Base-by-base conservation (phyloP, 768 basidiomycete genomes). In the Trametes villosa region DNA sequence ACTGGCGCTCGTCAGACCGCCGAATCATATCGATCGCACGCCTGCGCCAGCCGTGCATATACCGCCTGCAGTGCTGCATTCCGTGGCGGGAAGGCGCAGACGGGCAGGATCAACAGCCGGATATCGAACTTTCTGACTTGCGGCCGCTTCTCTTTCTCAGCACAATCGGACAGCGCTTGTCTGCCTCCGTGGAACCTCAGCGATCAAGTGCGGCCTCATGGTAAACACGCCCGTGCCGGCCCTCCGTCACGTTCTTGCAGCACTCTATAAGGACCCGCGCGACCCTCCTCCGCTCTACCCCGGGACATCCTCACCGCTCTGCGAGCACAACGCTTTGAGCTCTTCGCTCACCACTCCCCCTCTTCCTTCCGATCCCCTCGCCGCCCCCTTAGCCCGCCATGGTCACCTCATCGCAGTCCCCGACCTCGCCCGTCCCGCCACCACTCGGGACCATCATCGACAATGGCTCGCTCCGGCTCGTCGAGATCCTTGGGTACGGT, bases 401-500 rank as follows among this genome's bases (percentile, higher is more conserved):
- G 68, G 65, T 67, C 57, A 67, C 65, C 62, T 68, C 72, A 53
- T 63, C 74, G 36, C 71, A 70, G 59, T 66, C 73, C 50, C 65
- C 77, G 45, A 65, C 70, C 63, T 75, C 76, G 31, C 86, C 86
- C 47, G 76, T 81, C 64, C 75, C 79, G 63, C 80, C 80, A 34
- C 71, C 78, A 63, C 76, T 90, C 62, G 95, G 95, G 45, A 87
- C 88, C 63, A 75, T 85, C 71, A 92, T 98, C 79, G 93, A 96
- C 81, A 81, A 85, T 64, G 88, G 86, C 66, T 78, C 85, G 49
- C 85, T 98, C 59, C 84, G 94, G 74, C 87, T 98, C 61, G 84
- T 91, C 67, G 86, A 91, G 68, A 83, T 96, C 63, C 85, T 98
- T 50, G 96, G 96, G 34, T 85, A 91, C 33, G 96, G 96, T 13